These are phyloP conservation scores for Fusarium sp. DNA, from an alignment of 2,329 filamentous ascomycete species.

Conservation along the genomic window DNA sequence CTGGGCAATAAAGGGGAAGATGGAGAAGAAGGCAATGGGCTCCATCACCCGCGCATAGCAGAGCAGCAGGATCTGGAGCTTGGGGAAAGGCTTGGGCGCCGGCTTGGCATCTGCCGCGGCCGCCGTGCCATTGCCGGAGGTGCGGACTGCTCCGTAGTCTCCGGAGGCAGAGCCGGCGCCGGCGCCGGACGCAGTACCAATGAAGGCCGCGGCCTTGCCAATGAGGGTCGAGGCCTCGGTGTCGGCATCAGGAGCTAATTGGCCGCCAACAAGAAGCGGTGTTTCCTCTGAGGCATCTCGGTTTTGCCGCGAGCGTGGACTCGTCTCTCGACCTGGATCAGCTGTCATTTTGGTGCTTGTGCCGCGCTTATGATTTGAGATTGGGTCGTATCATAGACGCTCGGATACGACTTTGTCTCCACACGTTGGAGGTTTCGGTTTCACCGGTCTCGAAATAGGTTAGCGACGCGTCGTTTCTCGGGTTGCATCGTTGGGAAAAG, in stretches of 20 bases:
- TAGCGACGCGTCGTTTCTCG: not conserved
- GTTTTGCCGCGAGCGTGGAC: constrained; percentile 2
- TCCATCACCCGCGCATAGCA: constrained; percentile 80
- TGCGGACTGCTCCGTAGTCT: constrained; percentile 13
- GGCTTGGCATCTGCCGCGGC: constrained; percentile 7
- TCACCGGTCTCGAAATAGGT: constrained; percentile 1
- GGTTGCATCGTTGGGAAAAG: not conserved
- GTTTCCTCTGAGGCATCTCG: constrained; percentile 36
- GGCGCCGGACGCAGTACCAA: constrained; percentile 32
- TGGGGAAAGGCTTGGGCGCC: constrained; percentile 49
- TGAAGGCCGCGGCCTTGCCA: constrained; percentile 41
- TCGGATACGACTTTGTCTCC: not conserved
- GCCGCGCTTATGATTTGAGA: not conserved
- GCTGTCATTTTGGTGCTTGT: constrained; percentile 24
- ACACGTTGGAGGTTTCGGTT: not conserved
- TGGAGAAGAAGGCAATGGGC: constrained; percentile 84
- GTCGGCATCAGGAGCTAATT: constrained; percentile 33
- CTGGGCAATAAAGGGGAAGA: constrained; percentile 82
- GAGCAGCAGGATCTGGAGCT: constrained; percentile 74
- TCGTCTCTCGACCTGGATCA: constrained; percentile 8
- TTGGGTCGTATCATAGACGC: not conserved
- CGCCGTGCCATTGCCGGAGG: constrained; percentile 8
- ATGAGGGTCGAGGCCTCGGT: constrained; percentile 44
- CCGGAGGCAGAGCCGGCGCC: constrained; percentile 19
- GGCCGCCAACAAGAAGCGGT: constrained; percentile 35